Base-by-base conservation (phyloP, 169 alveolate species). In the Blepharisma undulans region DNA sequence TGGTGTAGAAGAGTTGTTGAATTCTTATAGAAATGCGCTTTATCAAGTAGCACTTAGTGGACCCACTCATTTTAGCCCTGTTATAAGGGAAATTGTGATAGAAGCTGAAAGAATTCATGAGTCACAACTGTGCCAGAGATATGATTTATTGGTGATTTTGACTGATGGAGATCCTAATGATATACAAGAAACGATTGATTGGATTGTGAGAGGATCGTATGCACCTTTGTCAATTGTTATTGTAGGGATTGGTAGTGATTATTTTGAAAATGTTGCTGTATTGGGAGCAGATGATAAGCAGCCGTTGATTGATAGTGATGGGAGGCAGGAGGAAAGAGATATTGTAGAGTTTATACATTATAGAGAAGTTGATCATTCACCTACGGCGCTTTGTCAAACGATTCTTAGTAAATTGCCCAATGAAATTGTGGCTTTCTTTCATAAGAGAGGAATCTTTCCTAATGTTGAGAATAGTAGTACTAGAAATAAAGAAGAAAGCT, bases 111-210 rank as follows among this genome's bases (percentile, higher is more conserved):
- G 36, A 89, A 66, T 82, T 71, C 66, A 92, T 92, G 1, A 92
- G 92, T 34, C 78, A 92, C 76, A 33, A 88, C 84, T 76, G 60
- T 72, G 72, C 72, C 91, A 87, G 32, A 10, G 72, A 77, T 97
- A 97, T 87, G 91, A 91, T 76, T 81, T 96, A 19, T 85, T 95
- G 60, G 92, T 97, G 89, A 95, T 97, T 22, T 82, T 96, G 74
- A 96, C 98, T 25, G 98, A 97, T 92, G 98, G 98, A 59, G 96
- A 92, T 19, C 96, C 96, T 27, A 96, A 96, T 89, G 98, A 95
- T 93, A 92, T 96, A 90, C 91, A 79, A 22, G 74, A 88, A 16
- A 95, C 97, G 8, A 95, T 78, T 78, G 80, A 88, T 25, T 77
- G 92, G 89, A 88, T 88, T 30, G 97, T 97, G 8, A 95, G 94